Conservation (phyloP, 768 basidiomycete genomes). For the Tricholoma matsutake region DNA sequence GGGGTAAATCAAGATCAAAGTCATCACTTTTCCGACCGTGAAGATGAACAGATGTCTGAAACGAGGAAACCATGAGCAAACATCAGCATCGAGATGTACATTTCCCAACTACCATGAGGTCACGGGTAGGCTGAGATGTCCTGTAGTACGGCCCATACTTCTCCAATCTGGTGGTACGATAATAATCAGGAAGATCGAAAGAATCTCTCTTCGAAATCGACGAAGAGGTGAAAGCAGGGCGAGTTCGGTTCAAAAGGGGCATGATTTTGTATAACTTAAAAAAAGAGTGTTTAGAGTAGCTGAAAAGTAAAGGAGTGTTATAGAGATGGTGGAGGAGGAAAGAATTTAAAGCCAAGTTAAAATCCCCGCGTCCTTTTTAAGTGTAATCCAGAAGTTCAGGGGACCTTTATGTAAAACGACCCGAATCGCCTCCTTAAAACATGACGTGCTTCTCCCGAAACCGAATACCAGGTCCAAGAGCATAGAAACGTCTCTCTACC, state of each 20-base stretch:
- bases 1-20: neutral
- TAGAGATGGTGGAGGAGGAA: neutral
- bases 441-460: neutral
- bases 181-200: constrained; percentile 1
- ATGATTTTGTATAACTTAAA: neutral
- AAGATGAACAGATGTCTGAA: neutral
- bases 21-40: neutral
- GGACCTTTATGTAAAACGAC: neutral
- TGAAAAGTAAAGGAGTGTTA: neutral
- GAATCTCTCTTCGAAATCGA: neutral
- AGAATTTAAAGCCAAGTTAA: neutral
- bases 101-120: neutral
- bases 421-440: neutral
- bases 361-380: neutral
- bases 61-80: neutral
- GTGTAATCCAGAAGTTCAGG: neutral
- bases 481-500: neutral
- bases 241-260: neutral
- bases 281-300: neutral
- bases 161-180: neutral
- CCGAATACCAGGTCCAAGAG: neutral
- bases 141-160: constrained; percentile 4
- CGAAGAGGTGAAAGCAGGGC: neutral
- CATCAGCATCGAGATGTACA: neutral
- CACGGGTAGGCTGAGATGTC: neutral